Conservation (phyloP, 169 alveolate genomes). For the Blepharisma undulans region DNA sequence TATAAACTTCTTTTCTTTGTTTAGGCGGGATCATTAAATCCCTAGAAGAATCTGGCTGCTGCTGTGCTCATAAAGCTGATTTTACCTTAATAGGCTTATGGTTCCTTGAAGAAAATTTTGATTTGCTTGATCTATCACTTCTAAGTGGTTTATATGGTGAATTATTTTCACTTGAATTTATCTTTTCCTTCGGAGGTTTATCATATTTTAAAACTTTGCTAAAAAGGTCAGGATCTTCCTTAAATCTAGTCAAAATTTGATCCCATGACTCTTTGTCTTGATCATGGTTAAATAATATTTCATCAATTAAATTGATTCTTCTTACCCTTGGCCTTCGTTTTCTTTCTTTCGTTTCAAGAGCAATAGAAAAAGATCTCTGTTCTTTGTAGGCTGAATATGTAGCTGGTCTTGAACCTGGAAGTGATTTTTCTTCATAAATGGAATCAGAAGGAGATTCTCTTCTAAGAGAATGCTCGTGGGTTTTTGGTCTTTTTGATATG, state of each 20-base stretch:
- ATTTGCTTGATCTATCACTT: not conserved
- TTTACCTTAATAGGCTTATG: not conserved
- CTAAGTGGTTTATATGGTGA: not conserved
- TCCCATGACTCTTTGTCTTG: not conserved
- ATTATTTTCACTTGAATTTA: not conserved
- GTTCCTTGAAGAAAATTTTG: not conserved
- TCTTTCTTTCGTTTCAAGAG: not conserved
- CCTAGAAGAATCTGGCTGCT: not conserved
- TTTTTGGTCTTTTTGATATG: not conserved
- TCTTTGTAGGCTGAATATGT: not conserved
- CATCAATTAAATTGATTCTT: not conserved
- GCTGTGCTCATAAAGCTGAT: not conserved
- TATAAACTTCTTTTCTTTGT: not conserved
- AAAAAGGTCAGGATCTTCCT: not conserved
- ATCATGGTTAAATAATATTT: not conserved
- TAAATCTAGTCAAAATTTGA: not conserved
- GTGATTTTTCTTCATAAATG: not conserved
- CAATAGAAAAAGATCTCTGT: not conserved
- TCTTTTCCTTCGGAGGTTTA: not conserved
- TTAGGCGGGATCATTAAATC: not conserved
- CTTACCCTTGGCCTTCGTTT: not conserved
- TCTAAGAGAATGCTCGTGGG: not conserved
- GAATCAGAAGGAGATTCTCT: not conserved
- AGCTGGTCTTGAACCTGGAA: not conserved
- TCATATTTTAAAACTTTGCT: not conserved